Conservation (phyloP, 768 basidiomycete species). For the Tulasnella sp. region DNA sequence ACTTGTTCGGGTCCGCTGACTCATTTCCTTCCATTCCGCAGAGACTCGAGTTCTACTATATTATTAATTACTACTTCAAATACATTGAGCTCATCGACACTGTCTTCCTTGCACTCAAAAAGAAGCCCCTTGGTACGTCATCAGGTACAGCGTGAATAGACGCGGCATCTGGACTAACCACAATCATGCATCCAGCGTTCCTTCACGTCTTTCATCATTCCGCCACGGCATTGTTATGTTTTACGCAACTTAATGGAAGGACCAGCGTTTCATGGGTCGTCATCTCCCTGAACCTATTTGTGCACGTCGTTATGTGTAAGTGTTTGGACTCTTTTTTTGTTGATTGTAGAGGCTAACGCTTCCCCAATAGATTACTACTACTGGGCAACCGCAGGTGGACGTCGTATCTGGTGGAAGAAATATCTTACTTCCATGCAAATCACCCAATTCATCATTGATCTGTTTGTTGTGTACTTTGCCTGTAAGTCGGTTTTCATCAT, state of each 20-base stretch:
- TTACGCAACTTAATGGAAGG: conserved; percentile 82
- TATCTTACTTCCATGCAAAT: conserved; percentile 97
- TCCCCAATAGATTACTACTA: conserved; percentile 84
- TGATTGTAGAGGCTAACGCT: background rate
- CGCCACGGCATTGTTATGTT: conserved; percentile 91
- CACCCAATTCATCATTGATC: conserved; percentile 85
- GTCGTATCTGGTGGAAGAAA: conserved; percentile 99
- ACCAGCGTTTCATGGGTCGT: conserved; percentile 97
- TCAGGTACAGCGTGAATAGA: no score
- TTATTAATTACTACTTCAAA: conserved; percentile 98
- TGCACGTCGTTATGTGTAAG: conserved; percentile 97
- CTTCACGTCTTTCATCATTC: conserved; percentile 99
- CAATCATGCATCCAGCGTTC: conserved; percentile 50
- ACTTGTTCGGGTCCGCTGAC: background rate
- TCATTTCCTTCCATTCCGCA: conserved; percentile 24
- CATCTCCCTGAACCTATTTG: conserved; percentile 76
- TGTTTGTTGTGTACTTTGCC: conserved; percentile 85
- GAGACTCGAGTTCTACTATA: conserved; percentile 93
- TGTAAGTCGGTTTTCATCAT: conserved; percentile 43
- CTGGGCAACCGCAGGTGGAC: conserved; percentile 93
- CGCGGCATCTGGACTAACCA: background rate
- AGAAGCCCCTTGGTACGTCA: conserved; percentile 85
- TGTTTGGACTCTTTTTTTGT: conserved; percentile 15
- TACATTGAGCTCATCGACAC: conserved; percentile 95
- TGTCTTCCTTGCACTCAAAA: conserved; percentile 93